Evolutionary conservation across 352 stramenopile genomes (phyloP), one percentile per base, ranked within the genome.

Genomic region (Pythium aristosporum): DNA sequence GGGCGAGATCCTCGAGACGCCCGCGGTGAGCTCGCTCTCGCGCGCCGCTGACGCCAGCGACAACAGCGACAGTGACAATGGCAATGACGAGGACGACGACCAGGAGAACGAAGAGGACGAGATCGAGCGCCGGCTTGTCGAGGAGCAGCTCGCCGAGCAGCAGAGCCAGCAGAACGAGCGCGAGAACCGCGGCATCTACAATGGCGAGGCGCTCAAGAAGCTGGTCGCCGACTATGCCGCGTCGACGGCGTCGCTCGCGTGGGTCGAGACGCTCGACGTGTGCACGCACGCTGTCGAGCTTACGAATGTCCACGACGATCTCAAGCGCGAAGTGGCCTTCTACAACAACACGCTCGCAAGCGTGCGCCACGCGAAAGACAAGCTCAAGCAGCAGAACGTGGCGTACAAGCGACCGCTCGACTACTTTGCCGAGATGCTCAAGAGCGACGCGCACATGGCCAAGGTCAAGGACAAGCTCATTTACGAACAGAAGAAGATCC

Each of bases 381-480:
- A 75, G 5, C 73, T 95, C 11, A 77, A 87, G 65, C 67, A 82
- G 53, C 69, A 90, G 12, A 68, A 73, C 34, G 69, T 95, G 16
- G 94, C 95, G 15, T 98, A 99, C 79, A 96, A 96, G 61, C 84
- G 97, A 5, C 96, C 97, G 0, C 79, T 89, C 23, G 97, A 99
- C 73, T 99, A 98, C 81, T 99, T 99, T 85, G 97, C 96, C 30
- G 97, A 99, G 78, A 99, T 99, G 96, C 87, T 99, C 67, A 99
- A 99, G 81, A 98, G 84, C 49, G 97, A 99, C 73, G 75, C 80
- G 57, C 93, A 98, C 78, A 98, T 98, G 93, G 85, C 80, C 48
- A 93, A 96, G 74, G 89, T 98, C 64, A 99, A 99, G 85, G 97
- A 99, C 76, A 97, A 98, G 73, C 87, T 99, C 53, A 98, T 99